Percentiles rank a stretch among this genome's conserved stretches.
Evolutionary conservation across 805 yeast genomes (phyloP).

Genomic region (Priceomyces carsonii): DNA sequence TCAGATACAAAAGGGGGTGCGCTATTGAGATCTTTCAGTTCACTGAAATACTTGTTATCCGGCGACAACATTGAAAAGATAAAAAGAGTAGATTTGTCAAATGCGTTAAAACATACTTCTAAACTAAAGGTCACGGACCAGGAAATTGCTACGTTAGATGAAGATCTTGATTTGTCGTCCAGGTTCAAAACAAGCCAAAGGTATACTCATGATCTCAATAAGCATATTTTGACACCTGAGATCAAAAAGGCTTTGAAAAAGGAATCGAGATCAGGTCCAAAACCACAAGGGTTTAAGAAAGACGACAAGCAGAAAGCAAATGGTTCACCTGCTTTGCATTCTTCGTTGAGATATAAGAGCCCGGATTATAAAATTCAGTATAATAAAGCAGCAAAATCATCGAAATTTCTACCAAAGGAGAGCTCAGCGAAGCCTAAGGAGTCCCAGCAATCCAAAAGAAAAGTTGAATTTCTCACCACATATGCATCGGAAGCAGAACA

Average conservation of each 20-base stretch:
- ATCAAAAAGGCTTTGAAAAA: slow-evolving; percentile 13
- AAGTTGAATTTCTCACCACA: not conserved
- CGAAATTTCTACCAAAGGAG: too few species aligned
- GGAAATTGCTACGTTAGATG: slow-evolving; percentile 10
- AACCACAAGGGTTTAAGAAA: not conserved
- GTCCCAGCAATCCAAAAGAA: not conserved
- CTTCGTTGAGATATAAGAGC: not conserved
- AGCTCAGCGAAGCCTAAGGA: not conserved
- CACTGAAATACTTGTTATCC: not conserved
- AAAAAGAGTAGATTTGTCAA: slow-evolving; percentile 9
- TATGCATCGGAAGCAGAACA: slow-evolving; percentile 6
- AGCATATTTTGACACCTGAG: slow-evolving; percentile 11
- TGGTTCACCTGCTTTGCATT: slow-evolving; percentile 1
- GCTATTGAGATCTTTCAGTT: not conserved
- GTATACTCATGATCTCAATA: slow-evolving; percentile 11
- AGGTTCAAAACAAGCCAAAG: slow-evolving; percentile 5
- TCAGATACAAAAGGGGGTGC: too few species aligned
- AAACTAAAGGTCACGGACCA: slow-evolving; percentile 9
- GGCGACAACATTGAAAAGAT: slow-evolving; percentile 7
- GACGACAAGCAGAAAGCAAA: not conserved
- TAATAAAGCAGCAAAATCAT: too few species aligned
- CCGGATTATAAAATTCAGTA: not conserved
- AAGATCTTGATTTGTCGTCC: slow-evolving; percentile 8
- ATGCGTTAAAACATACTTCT: slow-evolving; percentile 13
- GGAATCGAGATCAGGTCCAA: slow-evolving; percentile 3